Base-by-base conservation (phyloP, 2,329 filamentous ascomycete species). In the Fusarium siculi region DNA sequence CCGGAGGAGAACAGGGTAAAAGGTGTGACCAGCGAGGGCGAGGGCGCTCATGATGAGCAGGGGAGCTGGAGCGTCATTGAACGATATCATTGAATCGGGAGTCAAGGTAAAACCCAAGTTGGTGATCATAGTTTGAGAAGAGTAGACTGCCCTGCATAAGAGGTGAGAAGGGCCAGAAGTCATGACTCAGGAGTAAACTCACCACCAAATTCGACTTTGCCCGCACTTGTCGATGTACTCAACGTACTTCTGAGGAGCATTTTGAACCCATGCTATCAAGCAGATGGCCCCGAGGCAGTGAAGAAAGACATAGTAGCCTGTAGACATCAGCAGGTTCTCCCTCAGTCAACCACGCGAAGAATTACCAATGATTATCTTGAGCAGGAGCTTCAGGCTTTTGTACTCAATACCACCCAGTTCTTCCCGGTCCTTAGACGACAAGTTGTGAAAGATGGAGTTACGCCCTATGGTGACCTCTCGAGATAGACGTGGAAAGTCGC, bases 1-100 rank as follows among this genome's bases (percentile, higher is more conserved):
- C 2, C 90, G 85, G 0, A 91, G 83, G 58, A 91, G 84, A 25
- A 89, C 81, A 0, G 90, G 90, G 64, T 90, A 92, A 52, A 84
- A 84, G 0, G 87, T 89, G 59, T 89, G 87, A 5, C 87, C 88
- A 1, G 86, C 85, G 11, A 88, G 83, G 6, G 87, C 86, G 4
- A 88, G 73, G 19, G 85, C 79, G 7, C 81, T 83, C 80, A 88
- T 86, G 54, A 87, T 78, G 59, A 88, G 74, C 63, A 89, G 80
- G 5, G 80, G 82, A 68, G 78, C 82, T 2, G 78, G 80, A 1
- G 86, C 84, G 44, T 84, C 83, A 52, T 81, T 82, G 72, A 88
- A 88, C 2, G 80, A 79, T 15, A 86, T 78, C 86, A 88, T 87
- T 5, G 87, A 88, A 59, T 88, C 86, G 1, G 88, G 86, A 0